phyloP scores from a whole-genome alignment of 139 green algal species.

The Astrephomene gubernaculifera region DNA sequence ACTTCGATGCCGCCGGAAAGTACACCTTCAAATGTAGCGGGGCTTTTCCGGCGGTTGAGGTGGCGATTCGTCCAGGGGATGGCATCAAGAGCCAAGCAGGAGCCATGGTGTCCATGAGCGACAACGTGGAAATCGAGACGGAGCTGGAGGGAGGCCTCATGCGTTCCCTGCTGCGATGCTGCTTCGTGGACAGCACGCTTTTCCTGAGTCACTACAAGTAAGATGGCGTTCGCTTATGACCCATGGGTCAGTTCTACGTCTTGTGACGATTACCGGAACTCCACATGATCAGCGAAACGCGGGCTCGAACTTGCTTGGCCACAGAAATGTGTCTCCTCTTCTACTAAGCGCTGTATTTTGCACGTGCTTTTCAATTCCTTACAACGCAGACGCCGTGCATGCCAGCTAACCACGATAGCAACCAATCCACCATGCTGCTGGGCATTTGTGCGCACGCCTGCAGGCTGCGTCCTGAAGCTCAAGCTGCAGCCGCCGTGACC shows the following conservation, averaged over 20 bases:
- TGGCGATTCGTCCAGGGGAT: conserved; percentile 20
- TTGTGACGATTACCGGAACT: background rate
- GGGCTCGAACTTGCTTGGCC: background rate
- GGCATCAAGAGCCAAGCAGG: conserved; percentile 50
- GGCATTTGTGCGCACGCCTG: background rate
- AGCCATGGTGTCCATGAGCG: conserved; percentile 57
- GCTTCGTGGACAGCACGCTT: conserved; percentile 50
- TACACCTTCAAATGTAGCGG: conserved; percentile 42
- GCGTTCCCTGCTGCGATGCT: conserved; percentile 48
- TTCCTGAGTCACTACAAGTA: conserved; percentile 55
- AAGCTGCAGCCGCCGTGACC: conserved; percentile 35
- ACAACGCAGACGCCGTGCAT: background rate
- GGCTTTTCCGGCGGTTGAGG: conserved; percentile 45
- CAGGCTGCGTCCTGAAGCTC: background rate
- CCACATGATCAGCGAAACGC: background rate
- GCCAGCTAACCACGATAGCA: background rate
- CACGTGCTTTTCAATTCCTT: background rate
- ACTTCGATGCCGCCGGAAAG: conserved; percentile 42
- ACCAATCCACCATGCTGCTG: background rate
- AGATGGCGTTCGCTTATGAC: too few species aligned
- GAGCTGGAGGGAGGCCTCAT: conserved; percentile 44
- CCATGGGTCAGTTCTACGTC: background rate
- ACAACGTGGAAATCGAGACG: conserved; percentile 47
- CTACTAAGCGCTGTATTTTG: background rate
- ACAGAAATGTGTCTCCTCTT: background rate